Evolutionary conservation across 2,329 filamentous ascomycete genomes (phyloP).

Genomic region (Paracorniculantispora psalliotae): DNA sequence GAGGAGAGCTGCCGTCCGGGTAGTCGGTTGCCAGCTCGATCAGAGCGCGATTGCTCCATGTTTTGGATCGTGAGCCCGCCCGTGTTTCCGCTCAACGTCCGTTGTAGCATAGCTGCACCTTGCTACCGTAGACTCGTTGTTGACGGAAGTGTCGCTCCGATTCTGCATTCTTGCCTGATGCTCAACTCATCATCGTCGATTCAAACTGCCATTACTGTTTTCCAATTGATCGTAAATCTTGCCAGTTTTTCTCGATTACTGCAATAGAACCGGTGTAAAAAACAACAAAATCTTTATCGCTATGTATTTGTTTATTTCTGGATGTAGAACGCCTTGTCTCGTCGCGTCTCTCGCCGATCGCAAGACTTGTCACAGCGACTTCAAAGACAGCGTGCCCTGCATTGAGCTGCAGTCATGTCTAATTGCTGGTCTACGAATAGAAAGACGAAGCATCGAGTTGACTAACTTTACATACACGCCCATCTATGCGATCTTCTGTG

Average conservation of each 20-base stretch:
- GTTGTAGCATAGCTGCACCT: background rate
- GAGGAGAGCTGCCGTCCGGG: background rate
- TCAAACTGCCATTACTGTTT: too few species aligned
- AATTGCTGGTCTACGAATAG: background rate
- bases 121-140: background rate
- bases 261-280: too few species aligned
- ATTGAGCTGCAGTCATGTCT: background rate
- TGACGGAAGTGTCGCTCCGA: background rate
- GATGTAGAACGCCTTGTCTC: background rate
- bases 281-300: background rate
- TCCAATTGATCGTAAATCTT: too few species aligned
- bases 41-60: background rate
- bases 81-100: background rate
- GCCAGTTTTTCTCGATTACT: background rate
- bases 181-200: background rate
- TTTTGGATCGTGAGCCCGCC: background rate
- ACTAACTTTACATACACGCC: background rate
- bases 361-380: background rate
- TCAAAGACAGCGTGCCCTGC: background rate
- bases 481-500: background rate
- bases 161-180: background rate
- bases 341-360: background rate
- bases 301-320: background rate
- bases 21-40: background rate
- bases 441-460: background rate